phyloP scores from a whole-genome alignment of 169 alveolate genomes.

The Eimeria maxima region DNA sequence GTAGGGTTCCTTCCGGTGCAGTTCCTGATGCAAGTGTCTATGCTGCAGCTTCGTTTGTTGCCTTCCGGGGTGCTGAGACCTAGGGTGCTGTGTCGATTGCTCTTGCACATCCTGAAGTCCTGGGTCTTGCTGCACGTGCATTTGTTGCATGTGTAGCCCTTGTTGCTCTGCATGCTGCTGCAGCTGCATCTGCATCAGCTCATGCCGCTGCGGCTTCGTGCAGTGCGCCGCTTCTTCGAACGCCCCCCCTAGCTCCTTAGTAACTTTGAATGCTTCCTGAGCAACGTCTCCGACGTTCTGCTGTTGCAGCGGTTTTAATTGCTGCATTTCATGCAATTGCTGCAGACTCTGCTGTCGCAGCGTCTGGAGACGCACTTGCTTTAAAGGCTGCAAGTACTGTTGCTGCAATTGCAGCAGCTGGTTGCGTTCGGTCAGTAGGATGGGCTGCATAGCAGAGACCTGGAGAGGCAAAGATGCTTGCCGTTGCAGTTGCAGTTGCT shows the following conservation, averaged over 20 bases:
- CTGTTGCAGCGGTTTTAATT: not conserved
- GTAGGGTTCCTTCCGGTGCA: not conserved
- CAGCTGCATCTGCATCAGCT: not conserved
- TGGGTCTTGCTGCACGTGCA: conserved; percentile 28
- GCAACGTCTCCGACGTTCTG: not conserved
- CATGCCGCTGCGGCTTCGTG: not conserved
- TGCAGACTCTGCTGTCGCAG: conserved; percentile 1
- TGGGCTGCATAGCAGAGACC: not conserved
- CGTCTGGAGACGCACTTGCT: conserved; percentile 29
- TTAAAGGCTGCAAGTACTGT: not conserved
- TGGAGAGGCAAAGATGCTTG: not conserved
- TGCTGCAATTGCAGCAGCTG: conserved; percentile 38
- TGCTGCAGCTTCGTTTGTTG: not conserved
- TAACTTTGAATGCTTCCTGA: not conserved
- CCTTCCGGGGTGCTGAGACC: not conserved
- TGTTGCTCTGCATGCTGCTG: not conserved
- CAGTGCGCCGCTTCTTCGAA: not conserved
- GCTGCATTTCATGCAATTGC: not conserved
- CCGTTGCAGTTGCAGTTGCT: not conserved
- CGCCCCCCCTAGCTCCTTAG: not conserved
- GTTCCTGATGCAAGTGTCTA: not conserved
- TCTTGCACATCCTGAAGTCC: conserved; percentile 28
- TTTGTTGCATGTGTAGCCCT: not conserved
- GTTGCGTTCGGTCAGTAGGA: not conserved
- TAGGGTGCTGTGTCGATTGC: not conserved